Conservation (phyloP, 140 eudicot species). For the Stevia rebaudiana region DNA sequence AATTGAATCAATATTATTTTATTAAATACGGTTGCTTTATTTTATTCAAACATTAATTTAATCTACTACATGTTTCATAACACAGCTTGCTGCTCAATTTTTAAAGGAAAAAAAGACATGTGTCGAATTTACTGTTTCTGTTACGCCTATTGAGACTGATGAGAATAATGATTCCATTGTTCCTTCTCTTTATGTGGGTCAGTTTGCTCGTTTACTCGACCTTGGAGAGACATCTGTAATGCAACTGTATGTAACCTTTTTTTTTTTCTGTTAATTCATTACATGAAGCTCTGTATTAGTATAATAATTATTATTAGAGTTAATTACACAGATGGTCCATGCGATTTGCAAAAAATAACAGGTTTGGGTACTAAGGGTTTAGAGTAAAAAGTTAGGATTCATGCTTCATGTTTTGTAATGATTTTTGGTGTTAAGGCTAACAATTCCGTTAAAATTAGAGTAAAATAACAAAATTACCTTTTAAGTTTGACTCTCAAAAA, state of each 20-base stretch:
- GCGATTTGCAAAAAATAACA: too few species aligned
- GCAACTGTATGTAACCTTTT: conserved; percentile 59
- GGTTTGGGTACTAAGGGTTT: too few species aligned
- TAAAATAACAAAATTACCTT: too few species aligned
- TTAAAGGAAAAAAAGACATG: conserved; percentile 69
- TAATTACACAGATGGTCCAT: too few species aligned
- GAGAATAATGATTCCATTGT: conserved; percentile 64
- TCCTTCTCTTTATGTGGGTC: conserved; percentile 80
- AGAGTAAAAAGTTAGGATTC: too few species aligned
- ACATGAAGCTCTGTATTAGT: not conserved
- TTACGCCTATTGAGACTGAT: conserved; percentile 53
- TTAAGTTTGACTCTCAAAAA: too few species aligned
- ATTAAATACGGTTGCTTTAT: not conserved
- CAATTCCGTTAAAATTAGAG: too few species aligned
- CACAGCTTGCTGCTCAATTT: conserved; percentile 74
- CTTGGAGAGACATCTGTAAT: conserved; percentile 50
- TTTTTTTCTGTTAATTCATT: not conserved
- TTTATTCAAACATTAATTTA: not conserved
- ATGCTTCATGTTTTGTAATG: too few species aligned
- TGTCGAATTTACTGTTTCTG: conserved; percentile 62
- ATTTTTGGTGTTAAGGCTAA: too few species aligned
- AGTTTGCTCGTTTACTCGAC: conserved; percentile 75
- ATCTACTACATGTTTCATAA: conserved; percentile 24
- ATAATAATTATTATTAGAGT: too few species aligned
- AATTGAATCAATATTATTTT: not conserved